phyloP scores from a whole-genome alignment of 768 basidiomycete genomes.

The Hygrophoropsis aurantiaca region DNA sequence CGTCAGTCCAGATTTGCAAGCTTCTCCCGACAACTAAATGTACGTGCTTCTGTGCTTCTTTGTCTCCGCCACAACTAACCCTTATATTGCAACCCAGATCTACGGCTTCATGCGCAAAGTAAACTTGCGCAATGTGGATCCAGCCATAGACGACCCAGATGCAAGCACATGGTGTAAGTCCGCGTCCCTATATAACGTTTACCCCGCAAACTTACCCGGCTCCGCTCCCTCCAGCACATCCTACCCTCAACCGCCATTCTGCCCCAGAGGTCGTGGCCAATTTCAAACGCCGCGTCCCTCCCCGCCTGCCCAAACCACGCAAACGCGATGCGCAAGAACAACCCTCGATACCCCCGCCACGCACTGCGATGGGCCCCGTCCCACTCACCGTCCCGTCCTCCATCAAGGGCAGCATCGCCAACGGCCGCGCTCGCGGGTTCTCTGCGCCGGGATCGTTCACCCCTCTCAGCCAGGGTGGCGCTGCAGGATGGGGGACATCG shows the following conservation, averaged over 20 bases:
- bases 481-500: constrained; percentile 58
- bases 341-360: constrained; percentile 71
- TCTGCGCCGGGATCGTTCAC: constrained; percentile 82
- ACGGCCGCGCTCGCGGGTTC: constrained; percentile 73
- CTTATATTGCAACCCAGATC: constrained; percentile 56
- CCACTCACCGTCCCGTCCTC: constrained; percentile 64
- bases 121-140: constrained; percentile 92
- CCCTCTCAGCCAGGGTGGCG: constrained; percentile 59
- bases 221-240: constrained; percentile 61
- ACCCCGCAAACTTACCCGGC: constrained; percentile 18
- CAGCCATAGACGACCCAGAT: constrained; percentile 93
- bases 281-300: constrained; percentile 94
- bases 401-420: constrained; percentile 37
- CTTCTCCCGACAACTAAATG: constrained; percentile 97
- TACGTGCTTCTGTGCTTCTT: constrained; percentile 46
- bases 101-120: constrained; percentile 99
- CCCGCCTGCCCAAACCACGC: constrained; percentile 84
- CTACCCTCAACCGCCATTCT: constrained; percentile 88
- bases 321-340: constrained; percentile 74
- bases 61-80: constrained; percentile 17
- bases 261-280: constrained; percentile 88
- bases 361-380: constrained; percentile 72
- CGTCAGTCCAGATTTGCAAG: constrained; percentile 96
- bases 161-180: constrained; percentile 95
- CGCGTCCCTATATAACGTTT: constrained; percentile 13